These are phyloP conservation scores for Hsuehochloa calcarea DNA, from an alignment of 176 grass and related monocot species.

Conservation along the genomic window DNA sequence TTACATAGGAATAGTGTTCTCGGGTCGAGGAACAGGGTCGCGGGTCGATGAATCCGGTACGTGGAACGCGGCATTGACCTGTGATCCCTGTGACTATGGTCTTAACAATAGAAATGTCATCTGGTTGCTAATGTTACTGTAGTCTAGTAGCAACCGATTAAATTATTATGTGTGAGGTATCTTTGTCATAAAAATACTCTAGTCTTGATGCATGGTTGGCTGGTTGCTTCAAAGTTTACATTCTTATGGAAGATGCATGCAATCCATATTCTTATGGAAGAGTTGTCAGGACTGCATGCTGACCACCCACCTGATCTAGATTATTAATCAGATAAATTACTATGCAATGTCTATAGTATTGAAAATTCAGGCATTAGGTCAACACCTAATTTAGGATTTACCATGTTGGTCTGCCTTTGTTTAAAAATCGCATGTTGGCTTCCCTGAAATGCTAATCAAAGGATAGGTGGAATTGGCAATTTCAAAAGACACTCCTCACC, in stretches of 20 bases:
- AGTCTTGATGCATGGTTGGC: neutral
- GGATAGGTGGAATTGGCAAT: neutral
- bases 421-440: neutral
- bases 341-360: neutral
- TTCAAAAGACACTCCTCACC: neutral
- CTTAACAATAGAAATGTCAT: neutral
- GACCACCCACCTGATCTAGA: neutral
- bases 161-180: neutral
- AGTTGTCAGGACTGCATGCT: neutral
- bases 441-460: conserved; percentile 14
- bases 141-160: neutral
- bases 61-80: no score
- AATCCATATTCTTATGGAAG: neutral
- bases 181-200: neutral
- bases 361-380: neutral
- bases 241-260: neutral
- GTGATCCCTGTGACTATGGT: neutral
- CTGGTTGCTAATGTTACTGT: neutral
- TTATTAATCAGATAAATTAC: neutral
- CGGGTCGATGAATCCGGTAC: no score
- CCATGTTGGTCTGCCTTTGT: neutral
- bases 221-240: neutral
- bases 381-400: conserved; percentile 7
- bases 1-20: no score
- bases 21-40: no score